A percentile compares a stretch with the other conserved stretches of the same genome.
Conservation (phyloP, 106 monocot genomes). For the Dioscorea alata region DNA sequence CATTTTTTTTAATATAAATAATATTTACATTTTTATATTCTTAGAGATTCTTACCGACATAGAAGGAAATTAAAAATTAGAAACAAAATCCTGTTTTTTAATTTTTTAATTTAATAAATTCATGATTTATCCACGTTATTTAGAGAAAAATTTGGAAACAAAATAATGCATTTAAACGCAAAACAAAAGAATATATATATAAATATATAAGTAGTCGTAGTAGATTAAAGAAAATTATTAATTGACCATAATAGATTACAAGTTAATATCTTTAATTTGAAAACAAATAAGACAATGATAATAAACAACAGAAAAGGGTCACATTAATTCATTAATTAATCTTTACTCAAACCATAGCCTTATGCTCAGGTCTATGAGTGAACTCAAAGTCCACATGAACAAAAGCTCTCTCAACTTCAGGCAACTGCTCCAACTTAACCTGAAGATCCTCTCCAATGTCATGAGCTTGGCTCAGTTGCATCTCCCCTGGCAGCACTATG, state of each 20-base stretch:
- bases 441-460: constrained; percentile 42
- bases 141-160: too few relatives aligned
- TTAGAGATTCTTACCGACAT: too few relatives aligned
- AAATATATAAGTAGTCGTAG: too few relatives aligned
- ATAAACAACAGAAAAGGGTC: neutral
- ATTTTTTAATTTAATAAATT: too few relatives aligned
- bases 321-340: neutral
- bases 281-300: neutral
- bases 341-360: constrained; percentile 9
- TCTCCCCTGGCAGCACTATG: constrained; percentile 32
- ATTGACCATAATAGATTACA: neutral
- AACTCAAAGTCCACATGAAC: constrained; percentile 45
- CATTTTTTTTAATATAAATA: too few relatives aligned
- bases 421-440: constrained; percentile 41
- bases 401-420: constrained; percentile 40
- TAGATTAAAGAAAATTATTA: too few relatives aligned
- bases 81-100: too few relatives aligned
- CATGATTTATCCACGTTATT: too few relatives aligned
- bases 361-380: constrained; percentile 40
- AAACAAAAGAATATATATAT: too few relatives aligned
- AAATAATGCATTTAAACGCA: too few relatives aligned
- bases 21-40: too few relatives aligned
- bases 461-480: constrained; percentile 35
- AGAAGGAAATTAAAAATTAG: too few relatives aligned
- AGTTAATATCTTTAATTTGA: neutral